These are phyloP conservation scores for Leccinum obscurum DNA, from an alignment of 768 basidiomycete genomes.

Conservation along the genomic window DNA sequence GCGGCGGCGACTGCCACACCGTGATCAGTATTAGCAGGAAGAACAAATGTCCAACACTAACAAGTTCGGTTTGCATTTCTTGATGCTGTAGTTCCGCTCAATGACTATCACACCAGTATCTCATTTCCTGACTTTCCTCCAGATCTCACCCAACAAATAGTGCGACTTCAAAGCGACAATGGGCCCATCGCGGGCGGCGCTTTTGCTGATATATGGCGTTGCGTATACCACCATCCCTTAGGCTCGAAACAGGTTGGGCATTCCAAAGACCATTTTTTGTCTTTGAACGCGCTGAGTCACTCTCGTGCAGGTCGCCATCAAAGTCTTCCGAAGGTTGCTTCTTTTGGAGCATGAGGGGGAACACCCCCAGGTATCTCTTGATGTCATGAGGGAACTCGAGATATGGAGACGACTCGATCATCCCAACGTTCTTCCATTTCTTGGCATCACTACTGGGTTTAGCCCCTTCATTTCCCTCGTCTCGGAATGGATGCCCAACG, in stretches of 20 bases:
- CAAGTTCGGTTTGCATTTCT: slow-evolving; percentile 1
- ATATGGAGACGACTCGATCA: slow-evolving; percentile 18
- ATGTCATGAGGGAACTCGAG: slow-evolving; percentile 16
- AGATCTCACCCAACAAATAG: slow-evolving; percentile 14
- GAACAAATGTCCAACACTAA: neutral
- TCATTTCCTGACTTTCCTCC: slow-evolving; percentile 16
- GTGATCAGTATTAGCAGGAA: neutral
- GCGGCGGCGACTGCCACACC: neutral
- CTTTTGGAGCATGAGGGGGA: neutral
- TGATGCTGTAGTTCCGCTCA: neutral
- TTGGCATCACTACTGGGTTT: slow-evolving; percentile 17
- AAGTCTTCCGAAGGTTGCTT: slow-evolving; percentile 10
- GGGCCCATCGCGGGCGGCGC: slow-evolving; percentile 5
- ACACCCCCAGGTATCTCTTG: neutral
- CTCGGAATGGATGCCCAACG: slow-evolving; percentile 16
- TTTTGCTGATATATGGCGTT: slow-evolving; percentile 15
- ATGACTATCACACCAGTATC: too few species aligned
- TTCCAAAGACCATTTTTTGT: neutral
- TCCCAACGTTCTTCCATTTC: slow-evolving; percentile 19
- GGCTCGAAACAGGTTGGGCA: slow-evolving; percentile 5
- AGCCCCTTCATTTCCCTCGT: slow-evolving; percentile 10
- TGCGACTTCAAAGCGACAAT: neutral
- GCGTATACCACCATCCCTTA: neutral
- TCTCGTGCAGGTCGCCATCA: slow-evolving; percentile 12
- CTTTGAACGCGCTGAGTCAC: neutral